A percentile compares a stretch with the other conserved stretches of the same genome.
Conservation (phyloP, 140 eudicot genomes). For the Cichorium intybus region DNA sequence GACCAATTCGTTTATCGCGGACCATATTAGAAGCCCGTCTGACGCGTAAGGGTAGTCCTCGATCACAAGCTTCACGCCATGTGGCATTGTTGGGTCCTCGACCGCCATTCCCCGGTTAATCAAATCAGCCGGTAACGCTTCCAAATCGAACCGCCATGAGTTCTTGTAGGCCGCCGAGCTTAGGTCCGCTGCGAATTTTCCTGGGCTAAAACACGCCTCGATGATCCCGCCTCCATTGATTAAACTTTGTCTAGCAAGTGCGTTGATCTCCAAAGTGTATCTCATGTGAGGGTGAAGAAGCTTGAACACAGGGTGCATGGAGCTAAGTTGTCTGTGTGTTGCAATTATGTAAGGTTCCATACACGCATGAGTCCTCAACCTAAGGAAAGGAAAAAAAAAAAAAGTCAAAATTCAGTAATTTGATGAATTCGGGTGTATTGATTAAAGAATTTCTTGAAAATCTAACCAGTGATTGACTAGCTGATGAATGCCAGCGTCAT, state of each 20-base stretch:
- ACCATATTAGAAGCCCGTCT: constrained; percentile 78
- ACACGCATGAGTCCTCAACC: constrained; percentile 85
- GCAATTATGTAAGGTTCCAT: constrained; percentile 76
- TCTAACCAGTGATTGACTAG: constrained; percentile 81
- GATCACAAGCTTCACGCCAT: constrained; percentile 62
- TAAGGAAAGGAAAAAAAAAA: background rate
- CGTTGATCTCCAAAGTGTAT: constrained; percentile 79
- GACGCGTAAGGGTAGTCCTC: constrained; percentile 88
- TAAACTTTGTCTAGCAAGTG: constrained; percentile 69
- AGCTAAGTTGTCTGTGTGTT: constrained; percentile 68
- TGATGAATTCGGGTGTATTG: background rate
- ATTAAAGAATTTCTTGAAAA: background rate
- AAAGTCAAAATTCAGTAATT: background rate
- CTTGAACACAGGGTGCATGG: constrained; percentile 73
- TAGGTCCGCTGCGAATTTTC: constrained; percentile 63
- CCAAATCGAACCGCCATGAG: constrained; percentile 76
- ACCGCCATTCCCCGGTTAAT: constrained; percentile 72
- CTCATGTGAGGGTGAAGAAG: constrained; percentile 83
- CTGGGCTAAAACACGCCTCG: constrained; percentile 72
- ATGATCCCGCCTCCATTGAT: constrained; percentile 75
- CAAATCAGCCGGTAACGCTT: constrained; percentile 74
- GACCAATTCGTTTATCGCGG: constrained; percentile 60
- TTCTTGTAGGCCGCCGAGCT: constrained; percentile 76
- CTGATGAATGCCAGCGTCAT: constrained; percentile 78
- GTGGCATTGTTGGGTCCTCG: constrained; percentile 58